A percentile compares a stretch with the other conserved stretches of the same genome.
Evolutionary conservation across 2,329 filamentous ascomycete genomes (phyloP).

Genomic region (Ascochyta koolunga): DNA sequence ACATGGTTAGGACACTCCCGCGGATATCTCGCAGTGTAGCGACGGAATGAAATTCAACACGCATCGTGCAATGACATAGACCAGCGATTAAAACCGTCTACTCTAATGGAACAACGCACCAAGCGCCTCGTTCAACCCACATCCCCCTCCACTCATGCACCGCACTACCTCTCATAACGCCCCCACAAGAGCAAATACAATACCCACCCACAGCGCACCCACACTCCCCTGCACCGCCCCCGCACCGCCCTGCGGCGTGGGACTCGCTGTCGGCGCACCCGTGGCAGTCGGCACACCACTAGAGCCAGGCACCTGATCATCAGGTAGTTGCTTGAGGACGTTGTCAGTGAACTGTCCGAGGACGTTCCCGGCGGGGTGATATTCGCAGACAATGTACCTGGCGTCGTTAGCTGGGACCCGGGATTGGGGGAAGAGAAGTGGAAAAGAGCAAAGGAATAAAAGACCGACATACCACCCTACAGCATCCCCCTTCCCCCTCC

Average conservation of each 20-base stretch:
- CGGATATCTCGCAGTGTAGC: too few species aligned
- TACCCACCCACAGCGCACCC: neutral
- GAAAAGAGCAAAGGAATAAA: too few species aligned
- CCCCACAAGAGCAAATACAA: neutral
- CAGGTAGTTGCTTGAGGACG: conserved; percentile 28
- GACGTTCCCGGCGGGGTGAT: conserved; percentile 47
- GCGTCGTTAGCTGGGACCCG: too few species aligned
- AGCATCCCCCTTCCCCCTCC: conserved; percentile 19
- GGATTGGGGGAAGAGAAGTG: too few species aligned
- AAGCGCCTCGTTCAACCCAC: too few species aligned
- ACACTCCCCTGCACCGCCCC: neutral
- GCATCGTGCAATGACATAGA: too few species aligned
- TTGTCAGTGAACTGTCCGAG: conserved; percentile 42
- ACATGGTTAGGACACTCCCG: too few species aligned
- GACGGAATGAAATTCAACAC: too few species aligned
- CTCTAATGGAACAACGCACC: too few species aligned
- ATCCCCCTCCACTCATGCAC: too few species aligned
- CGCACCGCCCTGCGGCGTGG: neutral
- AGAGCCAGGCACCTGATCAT: conserved; percentile 1
- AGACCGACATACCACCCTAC: conserved; percentile 25
- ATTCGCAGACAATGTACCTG: conserved; percentile 46
- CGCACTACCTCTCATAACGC: neutral
- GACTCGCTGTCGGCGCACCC: neutral
- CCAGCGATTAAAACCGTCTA: too few species aligned
- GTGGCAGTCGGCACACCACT: neutral